Conservation (phyloP, 2,329 filamentous ascomycete genomes). For the Pleomassaria siparia region DNA sequence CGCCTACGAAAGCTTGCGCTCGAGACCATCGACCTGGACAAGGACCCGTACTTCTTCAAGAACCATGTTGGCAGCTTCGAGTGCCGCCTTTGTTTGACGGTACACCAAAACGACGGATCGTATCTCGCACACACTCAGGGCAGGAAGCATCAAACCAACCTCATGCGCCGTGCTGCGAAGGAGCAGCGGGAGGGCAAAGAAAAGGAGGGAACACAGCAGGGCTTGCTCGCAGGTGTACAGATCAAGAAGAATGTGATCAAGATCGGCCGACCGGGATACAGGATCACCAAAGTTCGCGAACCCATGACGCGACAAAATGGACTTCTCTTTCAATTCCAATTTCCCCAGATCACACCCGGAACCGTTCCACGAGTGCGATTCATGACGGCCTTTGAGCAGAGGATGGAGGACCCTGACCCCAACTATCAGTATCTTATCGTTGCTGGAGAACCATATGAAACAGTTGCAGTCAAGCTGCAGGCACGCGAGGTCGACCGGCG, state of each 20-base stretch:
- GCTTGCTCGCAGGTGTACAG: constrained; percentile 67
- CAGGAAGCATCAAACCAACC: constrained; percentile 98
- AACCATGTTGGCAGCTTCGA: constrained; percentile 99
- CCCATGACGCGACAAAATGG: constrained; percentile 86
- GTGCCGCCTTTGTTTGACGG: constrained; percentile 92
- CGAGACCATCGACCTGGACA: constrained; percentile 98
- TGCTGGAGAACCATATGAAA: constrained; percentile 97
- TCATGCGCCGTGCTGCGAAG: constrained; percentile 90
- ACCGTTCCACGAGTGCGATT: constrained; percentile 84
- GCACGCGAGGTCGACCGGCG: constrained; percentile 88
- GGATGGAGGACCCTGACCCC: constrained; percentile 87
- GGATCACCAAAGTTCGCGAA: constrained; percentile 94
- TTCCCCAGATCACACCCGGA: constrained; percentile 80
- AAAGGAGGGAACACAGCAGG: constrained; percentile 68
- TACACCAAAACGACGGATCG: constrained; percentile 98
- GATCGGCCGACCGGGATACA: constrained; percentile 94
- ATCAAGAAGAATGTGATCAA: constrained; percentile 85
- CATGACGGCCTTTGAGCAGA: constrained; percentile 97
- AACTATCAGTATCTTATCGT: constrained; percentile 93
- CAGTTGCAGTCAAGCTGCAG: constrained; percentile 93
- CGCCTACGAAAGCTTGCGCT: constrained; percentile 96
- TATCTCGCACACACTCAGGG: constrained; percentile 99
- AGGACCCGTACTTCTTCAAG: constrained; percentile 99
- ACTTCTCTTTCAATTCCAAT: constrained; percentile 93
- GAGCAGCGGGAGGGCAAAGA: constrained; percentile 87